Evolutionary conservation across 345 rosid genomes (phyloP), one percentile per base, ranked within the genome.

Genomic region (Eucalyptus polybractea): DNA sequence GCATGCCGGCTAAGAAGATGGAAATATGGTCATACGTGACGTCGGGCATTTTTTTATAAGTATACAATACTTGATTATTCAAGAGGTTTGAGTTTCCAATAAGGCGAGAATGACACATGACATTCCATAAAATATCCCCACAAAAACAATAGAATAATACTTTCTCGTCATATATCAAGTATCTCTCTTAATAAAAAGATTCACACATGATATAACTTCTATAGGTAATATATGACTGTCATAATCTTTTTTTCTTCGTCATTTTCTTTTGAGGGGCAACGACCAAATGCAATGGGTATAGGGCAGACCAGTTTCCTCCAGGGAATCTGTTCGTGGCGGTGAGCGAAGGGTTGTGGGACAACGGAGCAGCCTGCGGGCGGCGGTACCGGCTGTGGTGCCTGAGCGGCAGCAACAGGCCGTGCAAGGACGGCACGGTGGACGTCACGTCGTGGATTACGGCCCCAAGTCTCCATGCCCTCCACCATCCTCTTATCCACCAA

Each of bases 361-460:
- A 90, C 12, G 93, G 92, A 5, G 93, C 94, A 5, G 94, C 94
- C 13, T 91, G 94, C 67, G 92, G 90, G 50, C 83, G 92, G 31
- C 86, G 92, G 50, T 93, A 93, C 31, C 58, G 92, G 67, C 7
- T 92, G 90, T 12, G 91, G 76, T 93, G 94, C 80, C 27, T 91
- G 10, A 93, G 94, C 25, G 93, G 93, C 19, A 67, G 50, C 25
- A 88, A 91, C 2, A 87, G 87, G 40, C 93, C 91, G 5, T 93
- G 93, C 89, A 92, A 91, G 85, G 90, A 7, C 3, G 91, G 88
- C 13, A 89, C 88, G 25, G 89, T 91, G 44, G 92, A 90, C 31
- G 94, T 93, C 9, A 90, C 87, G 93, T 93, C 19, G 91, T 93
- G 56, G 93, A 93, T 86, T 89, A 86, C 69, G 89, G 94, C 85